These are phyloP conservation scores for Penicillium bialowiezense DNA, from an alignment of 495 filamentous ascomycete species.

Conservation along the genomic window DNA sequence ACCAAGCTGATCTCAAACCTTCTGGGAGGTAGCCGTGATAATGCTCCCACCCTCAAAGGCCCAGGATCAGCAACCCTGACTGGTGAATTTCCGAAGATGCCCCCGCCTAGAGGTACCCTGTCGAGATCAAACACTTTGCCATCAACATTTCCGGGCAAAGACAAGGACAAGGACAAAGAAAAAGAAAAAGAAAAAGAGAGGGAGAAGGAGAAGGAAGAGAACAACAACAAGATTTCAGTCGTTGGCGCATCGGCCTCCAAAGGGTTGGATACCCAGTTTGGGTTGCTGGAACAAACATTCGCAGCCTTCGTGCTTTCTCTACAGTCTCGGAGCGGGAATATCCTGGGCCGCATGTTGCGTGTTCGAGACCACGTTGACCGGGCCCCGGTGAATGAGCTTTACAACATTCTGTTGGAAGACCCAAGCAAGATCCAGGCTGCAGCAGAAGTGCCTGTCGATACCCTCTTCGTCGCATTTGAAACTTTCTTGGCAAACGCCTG, in stretches of 20 bases:
- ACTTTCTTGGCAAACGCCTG: constrained; percentile 89
- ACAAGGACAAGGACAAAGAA: constrained; percentile 22
- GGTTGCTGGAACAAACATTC: constrained; percentile 81
- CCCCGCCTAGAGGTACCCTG: constrained; percentile 30
- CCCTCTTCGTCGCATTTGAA: constrained; percentile 91
- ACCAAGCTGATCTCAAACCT: constrained; percentile 89
- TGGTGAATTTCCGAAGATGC: constrained; percentile 40
- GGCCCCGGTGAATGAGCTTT: constrained; percentile 82
- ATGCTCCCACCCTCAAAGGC: constrained; percentile 30
- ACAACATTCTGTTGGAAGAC: constrained; percentile 80
- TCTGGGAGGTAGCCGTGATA: constrained; percentile 55
- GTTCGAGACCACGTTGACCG: constrained; percentile 71
- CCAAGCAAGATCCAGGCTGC: constrained; percentile 70
- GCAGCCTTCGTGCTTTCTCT: constrained; percentile 78
- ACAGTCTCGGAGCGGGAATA: constrained; percentile 77
- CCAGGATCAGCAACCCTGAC: constrained; percentile 36
- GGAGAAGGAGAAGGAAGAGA: constrained; percentile 25
- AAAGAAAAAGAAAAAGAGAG: constrained; percentile 16
- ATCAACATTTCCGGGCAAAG: constrained; percentile 33
- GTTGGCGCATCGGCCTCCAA: constrained; percentile 21
- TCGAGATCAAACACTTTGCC: constrained; percentile 43
- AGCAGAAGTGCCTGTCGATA: constrained; percentile 75
- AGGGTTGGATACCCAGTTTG: constrained; percentile 49
- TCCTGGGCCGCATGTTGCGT: constrained; percentile 71
- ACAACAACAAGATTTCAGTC: constrained; percentile 32